A percentile compares a stretch with the other conserved stretches of the same genome.
Conservation (phyloP, 441 rosid species). For the Eutrema salsugineum region DNA sequence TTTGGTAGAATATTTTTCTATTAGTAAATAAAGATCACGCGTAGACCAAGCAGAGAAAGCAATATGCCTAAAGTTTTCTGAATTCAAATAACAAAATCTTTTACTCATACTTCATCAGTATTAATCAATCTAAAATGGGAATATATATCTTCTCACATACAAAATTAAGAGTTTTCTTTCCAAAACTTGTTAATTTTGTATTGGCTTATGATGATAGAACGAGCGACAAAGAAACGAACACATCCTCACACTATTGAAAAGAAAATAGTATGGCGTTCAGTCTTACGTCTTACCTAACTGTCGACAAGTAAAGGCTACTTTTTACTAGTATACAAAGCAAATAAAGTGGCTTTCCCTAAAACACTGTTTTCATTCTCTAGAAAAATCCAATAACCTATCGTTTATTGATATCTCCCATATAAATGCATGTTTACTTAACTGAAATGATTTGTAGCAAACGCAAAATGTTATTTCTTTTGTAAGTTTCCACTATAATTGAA, state of each 20-base stretch:
- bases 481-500: neutral
- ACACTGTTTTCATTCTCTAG: too few relatives aligned
- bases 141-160: neutral
- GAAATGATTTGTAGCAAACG: neutral
- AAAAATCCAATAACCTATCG: too few relatives aligned
- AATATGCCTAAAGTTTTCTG: neutral
- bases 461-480: neutral
- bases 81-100: neutral
- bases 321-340: neutral
- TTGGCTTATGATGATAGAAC: neutral
- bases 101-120: neutral
- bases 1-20: neutral
- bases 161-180: neutral
- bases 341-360: constrained; percentile 16
- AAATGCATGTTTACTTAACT: neutral
- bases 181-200: neutral
- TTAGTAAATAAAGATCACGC: constrained; percentile 15
- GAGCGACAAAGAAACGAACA: constrained; percentile 7
- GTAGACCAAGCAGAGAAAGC: neutral
- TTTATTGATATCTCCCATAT: neutral
- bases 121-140: too few relatives aligned
- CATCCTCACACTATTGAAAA: constrained; percentile 4
- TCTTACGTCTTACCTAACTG: constrained; percentile 5
- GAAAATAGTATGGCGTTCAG: neutral
- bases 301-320: constrained; percentile 27